A percentile compares a stretch with the other conserved stretches of the same genome.
Conservation (phyloP, 192 early-diverging fungal species). For the Linnemannia hyalina region DNA sequence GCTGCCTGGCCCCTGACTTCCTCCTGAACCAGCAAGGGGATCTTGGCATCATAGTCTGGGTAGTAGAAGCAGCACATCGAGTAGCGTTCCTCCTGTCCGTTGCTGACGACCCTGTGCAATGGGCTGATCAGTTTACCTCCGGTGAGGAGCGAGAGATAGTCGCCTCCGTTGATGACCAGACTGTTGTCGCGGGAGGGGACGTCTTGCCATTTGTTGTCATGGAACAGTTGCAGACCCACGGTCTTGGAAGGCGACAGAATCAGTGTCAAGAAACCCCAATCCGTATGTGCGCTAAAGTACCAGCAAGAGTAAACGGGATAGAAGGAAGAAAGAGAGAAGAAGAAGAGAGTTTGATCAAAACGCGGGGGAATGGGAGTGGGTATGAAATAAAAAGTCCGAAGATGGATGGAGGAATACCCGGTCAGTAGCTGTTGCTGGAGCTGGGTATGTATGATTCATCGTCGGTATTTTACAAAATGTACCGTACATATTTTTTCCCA, state of each 20-base stretch:
- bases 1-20: slow-evolving; percentile 39
- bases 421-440: neutral
- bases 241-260: slow-evolving; percentile 62
- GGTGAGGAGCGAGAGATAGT: slow-evolving; percentile 71
- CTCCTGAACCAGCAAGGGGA: slow-evolving; percentile 55
- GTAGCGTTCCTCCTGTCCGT: slow-evolving; percentile 56
- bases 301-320: neutral
- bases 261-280: slow-evolving; percentile 76
- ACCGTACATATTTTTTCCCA: neutral
- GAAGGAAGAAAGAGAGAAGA: neutral
- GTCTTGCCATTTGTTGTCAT: slow-evolving; percentile 62
- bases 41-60: slow-evolving; percentile 65
- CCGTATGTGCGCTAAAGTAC: slow-evolving; percentile 39
- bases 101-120: slow-evolving; percentile 70
- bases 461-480: neutral
- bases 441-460: neutral
- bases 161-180: slow-evolving; percentile 73
- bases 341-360: neutral
- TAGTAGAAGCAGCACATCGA: slow-evolving; percentile 76
- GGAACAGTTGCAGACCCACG: slow-evolving; percentile 64
- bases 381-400: neutral
- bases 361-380: neutral
- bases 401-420: neutral
- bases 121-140: slow-evolving; percentile 63
- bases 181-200: slow-evolving; percentile 60